Percentiles rank a stretch among this genome's conserved stretches.
phyloP scores from a whole-genome alignment of 2,329 filamentous ascomycete species.

The Pyricularia sp. region DNA sequence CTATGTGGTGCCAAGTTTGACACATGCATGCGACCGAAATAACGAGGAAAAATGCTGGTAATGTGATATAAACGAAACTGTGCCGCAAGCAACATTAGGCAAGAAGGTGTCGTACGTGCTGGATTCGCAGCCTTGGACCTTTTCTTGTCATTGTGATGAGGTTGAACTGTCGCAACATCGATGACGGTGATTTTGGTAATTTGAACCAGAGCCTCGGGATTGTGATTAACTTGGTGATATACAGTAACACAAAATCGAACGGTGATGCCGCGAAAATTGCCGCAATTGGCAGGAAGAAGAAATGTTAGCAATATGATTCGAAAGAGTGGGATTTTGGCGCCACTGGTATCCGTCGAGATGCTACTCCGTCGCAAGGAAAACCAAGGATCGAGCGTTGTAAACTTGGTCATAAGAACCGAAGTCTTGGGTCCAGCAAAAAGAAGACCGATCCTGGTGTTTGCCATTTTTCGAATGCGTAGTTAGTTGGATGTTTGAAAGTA shows the following conservation, averaged over 20 bases:
- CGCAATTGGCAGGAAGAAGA: not conserved
- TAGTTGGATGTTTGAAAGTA: not conserved
- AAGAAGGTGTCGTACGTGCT: not conserved
- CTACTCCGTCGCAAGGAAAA: not conserved
- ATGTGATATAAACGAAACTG: not conserved
- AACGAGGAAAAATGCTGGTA: not conserved
- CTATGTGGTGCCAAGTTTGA: not conserved
- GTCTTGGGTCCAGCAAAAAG: not conserved
- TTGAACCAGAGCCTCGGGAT: not conserved
- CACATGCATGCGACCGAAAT: not conserved
- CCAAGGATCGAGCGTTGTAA: not conserved
- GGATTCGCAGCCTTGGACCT: not conserved
- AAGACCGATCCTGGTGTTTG: not conserved
- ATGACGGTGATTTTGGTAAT: not conserved
- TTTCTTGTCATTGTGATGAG: not conserved
- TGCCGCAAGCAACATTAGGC: not conserved
- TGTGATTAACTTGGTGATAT: not conserved
- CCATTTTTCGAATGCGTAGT: not conserved
- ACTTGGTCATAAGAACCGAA: not conserved
- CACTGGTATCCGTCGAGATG: not conserved
- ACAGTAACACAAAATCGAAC: not conserved
- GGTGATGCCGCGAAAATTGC: not conserved
- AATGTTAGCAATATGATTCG: not conserved
- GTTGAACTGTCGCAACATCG: not conserved
- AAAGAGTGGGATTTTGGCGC: not conserved